Evolutionary conservation across 75 land plant genomes (phyloP).

Genomic region (Larix kaempferi): DNA sequence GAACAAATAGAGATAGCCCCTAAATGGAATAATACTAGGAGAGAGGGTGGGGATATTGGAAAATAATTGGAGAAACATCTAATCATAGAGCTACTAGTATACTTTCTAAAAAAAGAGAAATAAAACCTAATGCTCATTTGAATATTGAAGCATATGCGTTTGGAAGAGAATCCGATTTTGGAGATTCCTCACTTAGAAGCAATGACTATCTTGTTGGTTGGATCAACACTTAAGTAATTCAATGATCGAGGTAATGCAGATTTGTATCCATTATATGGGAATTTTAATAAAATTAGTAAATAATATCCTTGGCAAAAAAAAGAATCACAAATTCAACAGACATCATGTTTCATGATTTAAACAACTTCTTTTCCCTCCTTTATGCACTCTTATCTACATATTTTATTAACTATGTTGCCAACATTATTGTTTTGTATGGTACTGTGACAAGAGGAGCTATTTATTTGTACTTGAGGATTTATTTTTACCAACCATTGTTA

Average conservation of each 20-base stretch:
- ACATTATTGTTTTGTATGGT: not conserved
- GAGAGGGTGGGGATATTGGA: too few species aligned
- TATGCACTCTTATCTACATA: not conserved
- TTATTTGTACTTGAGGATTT: not conserved
- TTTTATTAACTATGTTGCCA: not conserved
- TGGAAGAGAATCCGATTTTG: slow-evolving; percentile 97
- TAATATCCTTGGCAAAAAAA: not conserved
- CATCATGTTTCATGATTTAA: not conserved
- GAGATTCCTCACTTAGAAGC: slow-evolving; percentile 89
- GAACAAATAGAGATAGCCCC: too few species aligned
- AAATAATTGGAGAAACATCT: too few species aligned
- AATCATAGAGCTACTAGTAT: too few species aligned
- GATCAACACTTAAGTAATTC: slow-evolving; percentile 90
- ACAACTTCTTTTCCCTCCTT: not conserved
- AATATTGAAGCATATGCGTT: slow-evolving; percentile 69
- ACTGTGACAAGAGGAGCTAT: not conserved
- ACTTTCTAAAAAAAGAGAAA: too few species aligned
- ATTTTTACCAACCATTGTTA: not conserved
- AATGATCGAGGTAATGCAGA: slow-evolving; percentile 76
- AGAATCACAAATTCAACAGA: not conserved
- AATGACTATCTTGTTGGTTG: slow-evolving; percentile 79
- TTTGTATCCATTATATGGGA: not conserved
- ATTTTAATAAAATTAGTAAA: not conserved
- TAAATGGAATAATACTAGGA: too few species aligned
- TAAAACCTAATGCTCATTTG: not conserved